A percentile compares a stretch with the other conserved stretches of the same genome.
Evolutionary conservation across 768 basidiomycete genomes (phyloP).

Genomic region (Leccinum variicolor): DNA sequence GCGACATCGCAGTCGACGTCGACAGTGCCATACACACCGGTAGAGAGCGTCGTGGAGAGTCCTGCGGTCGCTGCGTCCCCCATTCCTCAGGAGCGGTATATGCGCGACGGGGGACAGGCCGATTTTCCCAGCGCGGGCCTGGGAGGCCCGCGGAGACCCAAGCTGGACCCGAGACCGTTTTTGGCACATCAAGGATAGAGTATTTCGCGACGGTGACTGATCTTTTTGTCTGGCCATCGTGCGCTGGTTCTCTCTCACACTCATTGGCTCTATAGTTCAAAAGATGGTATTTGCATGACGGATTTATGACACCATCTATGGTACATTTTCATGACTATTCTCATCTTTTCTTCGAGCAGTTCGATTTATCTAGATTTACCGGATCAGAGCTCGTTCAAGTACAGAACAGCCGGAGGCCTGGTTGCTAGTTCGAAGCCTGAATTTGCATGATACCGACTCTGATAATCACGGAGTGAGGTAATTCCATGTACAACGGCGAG

Average conservation of each 20-base stretch:
- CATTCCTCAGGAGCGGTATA: conserved; percentile 30
- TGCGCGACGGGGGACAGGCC: conserved; percentile 21
- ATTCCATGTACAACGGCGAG: too few species aligned
- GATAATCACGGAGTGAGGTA: too few species aligned
- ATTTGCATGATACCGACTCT: too few species aligned
- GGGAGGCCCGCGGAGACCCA: conserved; percentile 29
- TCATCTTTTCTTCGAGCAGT: background rate
- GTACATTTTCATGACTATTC: background rate
- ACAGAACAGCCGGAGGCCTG: background rate
- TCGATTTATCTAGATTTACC: background rate
- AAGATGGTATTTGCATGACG: background rate
- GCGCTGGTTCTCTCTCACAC: background rate
- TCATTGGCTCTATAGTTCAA: background rate
- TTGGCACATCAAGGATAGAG: conserved; percentile 27
- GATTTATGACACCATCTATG: background rate
- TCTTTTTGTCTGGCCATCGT: background rate
- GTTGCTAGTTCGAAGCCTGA: too few species aligned
- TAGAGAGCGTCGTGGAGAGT: conserved; percentile 32
- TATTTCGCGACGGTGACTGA: background rate
- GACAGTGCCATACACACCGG: conserved; percentile 35
- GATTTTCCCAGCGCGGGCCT: conserved; percentile 41
- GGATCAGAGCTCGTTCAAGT: background rate
- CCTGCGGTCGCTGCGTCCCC: conserved; percentile 21
- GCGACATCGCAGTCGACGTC: conserved; percentile 48
- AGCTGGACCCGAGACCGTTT: conserved; percentile 40